Conservation (phyloP, 306 rosid genomes). For the Herpetospermum pedunculosum region DNA sequence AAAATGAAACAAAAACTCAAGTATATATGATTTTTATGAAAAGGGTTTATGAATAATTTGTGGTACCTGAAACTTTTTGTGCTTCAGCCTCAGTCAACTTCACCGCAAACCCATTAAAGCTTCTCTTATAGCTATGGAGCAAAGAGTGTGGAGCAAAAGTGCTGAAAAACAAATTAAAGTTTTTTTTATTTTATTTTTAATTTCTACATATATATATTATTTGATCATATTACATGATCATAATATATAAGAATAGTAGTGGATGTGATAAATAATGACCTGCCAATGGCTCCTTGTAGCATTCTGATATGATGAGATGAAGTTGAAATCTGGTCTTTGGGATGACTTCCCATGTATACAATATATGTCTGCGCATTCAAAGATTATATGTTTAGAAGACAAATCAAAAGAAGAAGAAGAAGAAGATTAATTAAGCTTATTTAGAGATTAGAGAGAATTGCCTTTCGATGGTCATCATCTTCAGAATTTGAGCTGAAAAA, state of each 20-base stretch:
- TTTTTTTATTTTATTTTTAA: too few relatives aligned
- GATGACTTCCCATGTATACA: conserved; percentile 25
- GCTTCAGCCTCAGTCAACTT: conserved; percentile 25
- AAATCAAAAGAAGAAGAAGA: background rate
- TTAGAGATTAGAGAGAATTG: background rate
- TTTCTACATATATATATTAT: too few relatives aligned
- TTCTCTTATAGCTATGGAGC: conserved; percentile 19
- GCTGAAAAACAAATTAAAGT: conserved; percentile 2
- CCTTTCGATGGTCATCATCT: background rate
- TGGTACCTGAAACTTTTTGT: conserved; percentile 21
- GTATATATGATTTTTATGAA: too few relatives aligned
- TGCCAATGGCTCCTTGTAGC: conserved; percentile 23
- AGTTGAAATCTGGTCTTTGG: conserved; percentile 3
- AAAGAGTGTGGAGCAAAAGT: conserved; percentile 5
- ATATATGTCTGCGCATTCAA: conserved; percentile 23
- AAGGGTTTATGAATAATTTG: too few relatives aligned
- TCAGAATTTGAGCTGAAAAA: background rate
- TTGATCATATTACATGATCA: too few relatives aligned
- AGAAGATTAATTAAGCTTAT: too few relatives aligned
- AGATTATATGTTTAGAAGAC: too few relatives aligned
- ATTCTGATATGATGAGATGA: conserved; percentile 15
- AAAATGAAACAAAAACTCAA: too few relatives aligned
- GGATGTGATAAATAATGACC: conserved; percentile 5
- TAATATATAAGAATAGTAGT: background rate
- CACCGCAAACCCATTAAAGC: conserved; percentile 34